phyloP scores from a whole-genome alignment of 2,329 filamentous ascomycete genomes.

The Pseudogymnoascus sp. region DNA sequence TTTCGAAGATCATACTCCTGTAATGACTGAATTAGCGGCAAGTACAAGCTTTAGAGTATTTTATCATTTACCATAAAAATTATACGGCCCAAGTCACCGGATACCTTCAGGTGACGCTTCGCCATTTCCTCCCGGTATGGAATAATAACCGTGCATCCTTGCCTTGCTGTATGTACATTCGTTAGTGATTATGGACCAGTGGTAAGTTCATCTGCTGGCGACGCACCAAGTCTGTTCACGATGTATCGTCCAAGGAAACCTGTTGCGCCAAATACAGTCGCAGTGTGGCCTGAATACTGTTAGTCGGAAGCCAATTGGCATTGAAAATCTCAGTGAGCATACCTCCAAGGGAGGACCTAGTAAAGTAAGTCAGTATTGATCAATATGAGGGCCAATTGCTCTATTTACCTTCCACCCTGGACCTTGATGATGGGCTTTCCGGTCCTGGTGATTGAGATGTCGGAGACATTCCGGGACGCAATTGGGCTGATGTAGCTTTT shows the following conservation, averaged over 20 bases:
- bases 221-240: slow-evolving; percentile 79
- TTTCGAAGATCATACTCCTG: slow-evolving; percentile 94
- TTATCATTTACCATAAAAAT: slow-evolving; percentile 60
- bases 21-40: background rate
- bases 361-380: background rate
- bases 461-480: slow-evolving; percentile 53
- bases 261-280: slow-evolving; percentile 95
- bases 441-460: slow-evolving; percentile 88
- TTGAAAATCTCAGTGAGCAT: slow-evolving; percentile 25
- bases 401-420: slow-evolving; percentile 75
- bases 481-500: slow-evolving; percentile 37
- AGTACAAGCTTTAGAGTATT: background rate
- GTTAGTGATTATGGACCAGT: slow-evolving; percentile 16
- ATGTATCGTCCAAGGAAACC: slow-evolving; percentile 95
- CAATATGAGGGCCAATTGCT: slow-evolving; percentile 5
- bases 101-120: slow-evolving; percentile 91
- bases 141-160: slow-evolving; percentile 89
- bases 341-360: slow-evolving; percentile 81
- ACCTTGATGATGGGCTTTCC: slow-evolving; percentile 89
- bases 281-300: slow-evolving; percentile 66
- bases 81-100: slow-evolving; percentile 87
- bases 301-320: slow-evolving; percentile 20
- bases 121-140: slow-evolving; percentile 96
- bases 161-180: slow-evolving; percentile 53
- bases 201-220: slow-evolving; percentile 12